Base-by-base conservation (phyloP, 352 stramenopile species). In the Pythium pyrilobum region DNA sequence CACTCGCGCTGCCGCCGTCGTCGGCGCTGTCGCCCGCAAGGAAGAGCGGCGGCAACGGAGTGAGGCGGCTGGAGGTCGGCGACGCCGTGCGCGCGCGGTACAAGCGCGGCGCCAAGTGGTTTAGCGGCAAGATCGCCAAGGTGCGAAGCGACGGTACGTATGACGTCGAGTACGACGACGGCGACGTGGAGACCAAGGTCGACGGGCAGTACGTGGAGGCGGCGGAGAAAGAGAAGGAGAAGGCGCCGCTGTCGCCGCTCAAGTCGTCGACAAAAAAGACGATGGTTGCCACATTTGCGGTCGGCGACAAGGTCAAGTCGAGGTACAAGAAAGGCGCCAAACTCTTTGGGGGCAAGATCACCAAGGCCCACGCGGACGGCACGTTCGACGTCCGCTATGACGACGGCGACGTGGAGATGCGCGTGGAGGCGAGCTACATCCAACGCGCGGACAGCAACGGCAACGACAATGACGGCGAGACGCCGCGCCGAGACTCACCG, bases 81-180 rank as follows among this genome's bases (percentile, higher is more conserved):
- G 67, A 85, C 20, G 47, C 32, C 2, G 60, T 85, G 9, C 58
- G 69, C 40, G 74, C 66, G 25, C 63, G 63, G 1, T 87, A 81
- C 59, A 83, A 82, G 39, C 67, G 66, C 25, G 72, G 74, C 1
- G 66, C 63, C 20, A 78, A 72, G 29, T 62, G 63, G 38, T 92
- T 81, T 47, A 12, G 56, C 10, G 81, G 81, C 12, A 75, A 69
- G 52, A 80, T 95, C 41, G 64, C 63, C 10, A 56, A 54, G 3
- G 66, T 72, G 2, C 67, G 85, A 45, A 52, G 45, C n/a, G 78
- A 95, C 50, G 68, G 68, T n/a, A 90, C 77, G 23, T 84, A 77
- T 52, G 81, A 89, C 32, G 47, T 95, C 50, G 11, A 64, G 37
- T 95, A 89, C 45, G 74, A 87, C 2, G 77, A 89, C 45, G 81